Conservation (phyloP, 2,329 filamentous ascomycete species). For the Alternaria ventricosa region DNA sequence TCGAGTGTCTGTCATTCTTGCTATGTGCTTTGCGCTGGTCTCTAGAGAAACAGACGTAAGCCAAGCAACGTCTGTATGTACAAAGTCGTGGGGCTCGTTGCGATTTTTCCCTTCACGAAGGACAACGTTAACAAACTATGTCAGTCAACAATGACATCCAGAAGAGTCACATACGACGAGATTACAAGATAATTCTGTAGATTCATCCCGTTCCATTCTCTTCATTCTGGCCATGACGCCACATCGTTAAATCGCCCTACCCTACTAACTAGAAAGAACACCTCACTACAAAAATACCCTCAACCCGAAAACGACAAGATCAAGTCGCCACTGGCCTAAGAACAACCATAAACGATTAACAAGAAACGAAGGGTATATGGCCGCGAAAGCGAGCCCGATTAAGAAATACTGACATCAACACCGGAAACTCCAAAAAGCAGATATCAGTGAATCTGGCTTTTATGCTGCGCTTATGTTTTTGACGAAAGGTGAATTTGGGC, state of each 20-base stretch:
- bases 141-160: no score
- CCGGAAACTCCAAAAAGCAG: not conserved
- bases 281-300: not conserved
- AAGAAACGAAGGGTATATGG: conserved; percentile 8
- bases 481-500: not conserved
- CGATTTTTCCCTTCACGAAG: no score
- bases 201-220: not conserved
- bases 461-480: not conserved
- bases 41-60: no score
- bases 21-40: no score
- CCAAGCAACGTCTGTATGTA: no score
- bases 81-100: no score
- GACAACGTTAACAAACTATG: no score
- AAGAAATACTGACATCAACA: not conserved
- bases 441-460: not conserved
- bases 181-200: not conserved
- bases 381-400: not conserved
- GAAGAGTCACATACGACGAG: no score
- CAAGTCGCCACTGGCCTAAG: no score
- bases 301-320: no score
- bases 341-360: not conserved
- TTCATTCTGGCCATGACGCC: not conserved
- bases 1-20: no score
- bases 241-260: not conserved
- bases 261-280: not conserved